phyloP scores from a whole-genome alignment of 768 basidiomycete genomes.

The Auricularia sp. region DNA sequence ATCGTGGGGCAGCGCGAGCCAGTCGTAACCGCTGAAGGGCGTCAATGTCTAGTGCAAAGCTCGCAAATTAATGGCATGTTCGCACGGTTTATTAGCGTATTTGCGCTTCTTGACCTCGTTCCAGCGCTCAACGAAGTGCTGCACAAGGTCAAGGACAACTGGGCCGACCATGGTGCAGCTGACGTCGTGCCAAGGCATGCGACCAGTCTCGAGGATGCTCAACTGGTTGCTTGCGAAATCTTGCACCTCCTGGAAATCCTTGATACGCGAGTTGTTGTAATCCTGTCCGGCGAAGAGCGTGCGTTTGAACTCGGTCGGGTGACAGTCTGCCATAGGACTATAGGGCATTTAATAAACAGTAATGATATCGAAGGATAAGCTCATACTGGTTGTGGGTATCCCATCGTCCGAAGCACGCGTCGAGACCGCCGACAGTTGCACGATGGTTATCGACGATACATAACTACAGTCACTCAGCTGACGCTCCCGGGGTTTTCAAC shows the following conservation, averaged over 20 bases:
- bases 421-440: slow-evolving; percentile 87
- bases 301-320: slow-evolving; percentile 71
- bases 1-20: slow-evolving; percentile 77
- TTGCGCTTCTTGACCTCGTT: slow-evolving; percentile 83
- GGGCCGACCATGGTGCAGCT: slow-evolving; percentile 80
- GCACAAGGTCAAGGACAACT: slow-evolving; percentile 80
- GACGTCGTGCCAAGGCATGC: slow-evolving; percentile 97
- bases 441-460: slow-evolving; percentile 71
- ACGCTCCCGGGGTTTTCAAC: neutral
- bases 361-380: neutral
- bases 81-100: slow-evolving; percentile 21
- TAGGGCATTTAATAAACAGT: neutral
- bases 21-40: slow-evolving; percentile 31
- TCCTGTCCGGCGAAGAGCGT: slow-evolving; percentile 91
- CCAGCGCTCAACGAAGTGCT: slow-evolving; percentile 91
- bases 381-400: slow-evolving; percentile 68
- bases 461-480: neutral
- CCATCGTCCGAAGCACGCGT: slow-evolving; percentile 96
- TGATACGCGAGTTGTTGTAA: slow-evolving; percentile 81
- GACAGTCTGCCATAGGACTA: slow-evolving; percentile 78
- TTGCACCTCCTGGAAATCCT: slow-evolving; percentile 74
- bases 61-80: too few species aligned
- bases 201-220: slow-evolving; percentile 53
- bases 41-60: neutral
- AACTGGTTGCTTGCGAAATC: slow-evolving; percentile 65